Evolutionary conservation across 192 early-diverging fungal genomes (phyloP), one percentile per base, ranked within the genome.

Genomic region (Backusella circina): DNA sequence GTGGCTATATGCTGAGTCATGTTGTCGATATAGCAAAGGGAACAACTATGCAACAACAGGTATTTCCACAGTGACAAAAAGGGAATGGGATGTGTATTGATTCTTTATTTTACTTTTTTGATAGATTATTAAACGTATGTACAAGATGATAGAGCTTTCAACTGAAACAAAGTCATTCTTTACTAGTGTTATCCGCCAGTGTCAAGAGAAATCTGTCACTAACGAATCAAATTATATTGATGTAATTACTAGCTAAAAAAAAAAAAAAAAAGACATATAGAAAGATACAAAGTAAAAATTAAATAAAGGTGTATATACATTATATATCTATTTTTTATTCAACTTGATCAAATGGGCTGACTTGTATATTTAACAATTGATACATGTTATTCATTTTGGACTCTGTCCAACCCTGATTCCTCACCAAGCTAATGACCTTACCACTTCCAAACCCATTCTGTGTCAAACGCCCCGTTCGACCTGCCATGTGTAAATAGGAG

Each of bases 401-500:
- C 66, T 89, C 87, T 1, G 78, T 44, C 61, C 79, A 71, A 15
- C 79, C 86, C 32, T 75, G 68, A 33, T 89, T 84, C 31, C 77
- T 78, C 2, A 87, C 71, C 16, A 90, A 75, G 3, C 80, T 88
- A 28, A 88, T 80, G 18, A 90, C 87, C 28, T 81, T 85, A 18
- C 66, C 70, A 33, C 35, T 30, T 0, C 28, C n/a, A 7, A 44
- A 35, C 0, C 91, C 91, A 18, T 75, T 32, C 38, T 86, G 81
- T 0, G 93, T 95, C 79, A 93, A 91, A 26, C 97, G 79, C 7
- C 94, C 95, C 0, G 93, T 90, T 18, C 97, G 83, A 23, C 97
- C 95, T 0, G 95, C 91, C 91, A 97, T 93, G 71, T 98, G 97
- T 10, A 94, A 73, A 78, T 96, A 98, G 66, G 89, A 90, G 6